phyloP scores from a whole-genome alignment of 2,329 filamentous ascomycete species.

The Fusarium clavum region DNA sequence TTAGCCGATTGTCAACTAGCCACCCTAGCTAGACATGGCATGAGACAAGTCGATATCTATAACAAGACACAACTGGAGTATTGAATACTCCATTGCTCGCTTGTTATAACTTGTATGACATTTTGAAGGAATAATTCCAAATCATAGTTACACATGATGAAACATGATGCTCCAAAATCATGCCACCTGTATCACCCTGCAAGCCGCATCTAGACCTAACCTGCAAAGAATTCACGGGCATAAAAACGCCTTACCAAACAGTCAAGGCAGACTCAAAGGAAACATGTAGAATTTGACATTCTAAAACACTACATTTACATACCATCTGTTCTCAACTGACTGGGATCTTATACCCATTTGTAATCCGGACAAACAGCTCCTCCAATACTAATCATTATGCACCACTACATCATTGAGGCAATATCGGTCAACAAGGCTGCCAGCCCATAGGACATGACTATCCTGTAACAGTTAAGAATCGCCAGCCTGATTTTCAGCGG shows the following conservation, averaged over 20 bases:
- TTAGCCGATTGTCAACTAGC: not conserved
- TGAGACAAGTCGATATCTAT: not conserved
- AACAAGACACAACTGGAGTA: not conserved
- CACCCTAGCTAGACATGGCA: not conserved
- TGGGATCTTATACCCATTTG: not conserved
- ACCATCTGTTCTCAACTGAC: not conserved
- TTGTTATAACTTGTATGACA: not conserved
- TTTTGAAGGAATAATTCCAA: not conserved
- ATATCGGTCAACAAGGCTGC: conserved; percentile 14
- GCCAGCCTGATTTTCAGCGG: conserved; percentile 19
- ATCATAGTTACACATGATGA: not conserved
- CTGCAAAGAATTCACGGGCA: not conserved
- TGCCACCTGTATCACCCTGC: no score
- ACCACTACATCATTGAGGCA: conserved; percentile 20
- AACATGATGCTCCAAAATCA: not conserved
- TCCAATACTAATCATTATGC: not conserved
- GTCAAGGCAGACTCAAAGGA: not conserved
- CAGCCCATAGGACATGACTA: not conserved
- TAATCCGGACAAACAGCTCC: not conserved
- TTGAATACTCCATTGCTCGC: not conserved
- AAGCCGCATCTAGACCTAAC: not conserved
- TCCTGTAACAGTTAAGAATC: not conserved
- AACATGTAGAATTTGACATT: not conserved
- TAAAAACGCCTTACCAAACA: not conserved
- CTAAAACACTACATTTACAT: not conserved